Base-by-base conservation (phyloP, 2,329 filamentous ascomycete species). In the Fusarium cyanostomum region DNA sequence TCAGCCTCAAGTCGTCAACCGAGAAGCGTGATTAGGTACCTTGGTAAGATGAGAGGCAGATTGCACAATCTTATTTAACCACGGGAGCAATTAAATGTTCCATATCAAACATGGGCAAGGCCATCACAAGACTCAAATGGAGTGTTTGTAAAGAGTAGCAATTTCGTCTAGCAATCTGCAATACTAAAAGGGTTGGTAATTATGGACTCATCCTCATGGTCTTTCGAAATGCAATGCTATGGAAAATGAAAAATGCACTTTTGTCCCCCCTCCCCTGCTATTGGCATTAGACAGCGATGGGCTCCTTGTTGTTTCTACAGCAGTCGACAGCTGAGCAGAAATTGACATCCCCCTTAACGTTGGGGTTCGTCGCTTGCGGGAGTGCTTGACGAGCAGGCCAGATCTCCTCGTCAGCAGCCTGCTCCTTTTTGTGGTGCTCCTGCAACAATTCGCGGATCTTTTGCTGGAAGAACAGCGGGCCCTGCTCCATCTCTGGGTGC, bases 401-500 rank as follows among this genome's bases (percentile, higher is more conserved):
- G 49, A 86, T 83, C 72, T 85, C 79, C 30, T 71, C 62, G 8
- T 78, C 79, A 1, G 70, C 75, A 3, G 72, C 72, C 66, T 78
- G 76, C 71, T 86, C 84, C 21, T 74, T 74, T 58, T 79, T 74
- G 60, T 78, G 74, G 62, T 86, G 83, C 33, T 78, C 77, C 27
- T 75, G 77, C 30, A 86, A 73, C 13, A 78, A 70, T 35, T 84
- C 79, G 4, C 84, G 81, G 30, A 82, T 79, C 4, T 74, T 72
- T 39, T 79, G 79, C 75, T 86, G 84, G 78, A 86, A 86, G 73
- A 81, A 85, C 1, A 87, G 74, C 0, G 84, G 83, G 0, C 84
- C 84, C 71, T 86, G 83, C 72, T 89, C 87, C 73, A 84, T 81
- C 45, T 79, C 77, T 0, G 86, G 86, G 71, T 89, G 86, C 73